Conservation (phyloP, 371 early-diverging fungal species). For the Lichtheimia hyalospora region DNA sequence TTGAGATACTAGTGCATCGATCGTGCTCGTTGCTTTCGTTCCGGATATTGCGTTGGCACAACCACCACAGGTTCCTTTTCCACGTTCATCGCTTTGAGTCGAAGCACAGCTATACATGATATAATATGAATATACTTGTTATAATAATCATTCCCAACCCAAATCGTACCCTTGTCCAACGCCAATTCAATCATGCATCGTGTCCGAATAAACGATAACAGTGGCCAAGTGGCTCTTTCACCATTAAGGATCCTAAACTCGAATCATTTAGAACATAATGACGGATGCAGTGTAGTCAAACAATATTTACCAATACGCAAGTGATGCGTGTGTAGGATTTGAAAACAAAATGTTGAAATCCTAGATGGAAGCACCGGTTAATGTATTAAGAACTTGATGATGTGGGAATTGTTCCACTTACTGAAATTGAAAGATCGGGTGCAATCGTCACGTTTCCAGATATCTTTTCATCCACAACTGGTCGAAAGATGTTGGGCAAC, state of each 20-base stretch:
- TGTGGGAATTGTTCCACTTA: constrained; percentile 16
- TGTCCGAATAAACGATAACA: constrained; percentile 68
- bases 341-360: constrained; percentile 75
- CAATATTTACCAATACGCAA: constrained; percentile 63
- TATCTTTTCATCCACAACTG: constrained; percentile 62
- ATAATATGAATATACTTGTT: no score
- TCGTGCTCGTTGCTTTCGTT: constrained; percentile 37
- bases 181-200: constrained; percentile 78
- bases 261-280: not conserved
- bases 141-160: not conserved
- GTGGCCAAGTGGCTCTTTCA: constrained; percentile 84
- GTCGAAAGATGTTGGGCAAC: constrained; percentile 56
- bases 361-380: constrained; percentile 13
- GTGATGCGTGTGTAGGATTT: constrained; percentile 69
- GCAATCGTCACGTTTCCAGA: constrained; percentile 71
- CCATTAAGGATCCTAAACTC: constrained; percentile 69
- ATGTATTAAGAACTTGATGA: not conserved
- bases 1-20: constrained; percentile 41
- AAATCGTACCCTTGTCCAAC: constrained; percentile 54
- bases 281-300: not conserved
- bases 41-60: constrained; percentile 15
- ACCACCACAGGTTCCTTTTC: constrained; percentile 40
- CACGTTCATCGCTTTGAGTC: constrained; percentile 37
- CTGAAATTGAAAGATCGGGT: constrained; percentile 48
- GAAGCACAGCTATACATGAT: constrained; percentile 30